These are phyloP conservation scores for Arthroderma sp. DNA, from an alignment of 2,329 filamentous ascomycete species.

Conservation along the genomic window DNA sequence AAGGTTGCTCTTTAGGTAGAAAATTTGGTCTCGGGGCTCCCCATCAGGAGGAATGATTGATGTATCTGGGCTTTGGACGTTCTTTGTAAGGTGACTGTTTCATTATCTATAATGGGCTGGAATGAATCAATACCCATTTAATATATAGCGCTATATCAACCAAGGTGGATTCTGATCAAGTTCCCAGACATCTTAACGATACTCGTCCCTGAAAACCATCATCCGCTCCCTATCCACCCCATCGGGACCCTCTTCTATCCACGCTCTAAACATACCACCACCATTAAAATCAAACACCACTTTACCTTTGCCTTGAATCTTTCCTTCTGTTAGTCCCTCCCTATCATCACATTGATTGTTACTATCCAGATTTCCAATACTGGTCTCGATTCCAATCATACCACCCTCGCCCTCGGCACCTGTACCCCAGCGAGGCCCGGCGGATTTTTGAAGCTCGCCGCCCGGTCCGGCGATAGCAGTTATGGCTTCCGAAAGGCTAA, in stretches of 20 bases:
- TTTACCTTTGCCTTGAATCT: slow-evolving; percentile 23
- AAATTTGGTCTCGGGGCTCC: too few relatives aligned
- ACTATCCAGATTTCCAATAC: slow-evolving; percentile 42
- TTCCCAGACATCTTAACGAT: slow-evolving; percentile 12
- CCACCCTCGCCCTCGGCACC: slow-evolving; percentile 73
- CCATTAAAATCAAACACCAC: slow-evolving; percentile 73
- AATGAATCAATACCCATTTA: background rate
- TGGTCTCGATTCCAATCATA: slow-evolving; percentile 55
- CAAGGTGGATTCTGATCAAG: background rate
- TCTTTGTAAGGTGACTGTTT: background rate
- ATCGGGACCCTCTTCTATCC: slow-evolving; percentile 34
- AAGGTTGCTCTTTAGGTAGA: too few relatives aligned
- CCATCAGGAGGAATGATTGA: too few relatives aligned
- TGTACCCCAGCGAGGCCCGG: slow-evolving; percentile 56
- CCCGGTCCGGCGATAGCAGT: slow-evolving; percentile 52
- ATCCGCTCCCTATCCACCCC: slow-evolving; percentile 24
- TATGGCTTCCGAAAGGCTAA: slow-evolving; percentile 45
- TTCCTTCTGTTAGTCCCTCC: slow-evolving; percentile 21
- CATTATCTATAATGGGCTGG: background rate
- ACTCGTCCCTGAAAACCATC: slow-evolving; percentile 33
- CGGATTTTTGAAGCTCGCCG: slow-evolving; percentile 62
- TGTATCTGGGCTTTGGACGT: background rate
- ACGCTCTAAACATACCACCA: slow-evolving; percentile 76
- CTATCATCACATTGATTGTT: slow-evolving; percentile 24
- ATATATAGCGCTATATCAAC: background rate